These are phyloP conservation scores for Dryas drummondii DNA, from an alignment of 306 rosid species.

Conservation along the genomic window DNA sequence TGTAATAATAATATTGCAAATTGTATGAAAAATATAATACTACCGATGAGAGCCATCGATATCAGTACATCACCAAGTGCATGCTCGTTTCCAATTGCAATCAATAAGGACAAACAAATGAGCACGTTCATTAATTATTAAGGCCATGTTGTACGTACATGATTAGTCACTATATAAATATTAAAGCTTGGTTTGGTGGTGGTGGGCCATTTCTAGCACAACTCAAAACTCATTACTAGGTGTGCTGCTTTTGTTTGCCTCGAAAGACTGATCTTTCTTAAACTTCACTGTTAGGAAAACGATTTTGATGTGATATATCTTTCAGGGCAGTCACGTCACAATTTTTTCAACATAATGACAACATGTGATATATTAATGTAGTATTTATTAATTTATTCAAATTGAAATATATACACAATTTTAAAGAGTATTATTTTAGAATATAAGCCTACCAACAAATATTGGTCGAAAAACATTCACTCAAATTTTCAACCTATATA, in stretches of 20 bases:
- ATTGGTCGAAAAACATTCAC: too few relatives aligned
- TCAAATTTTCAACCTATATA: too few relatives aligned
- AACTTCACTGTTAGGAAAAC: conserved; percentile 23
- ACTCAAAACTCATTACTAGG: conserved; percentile 5
- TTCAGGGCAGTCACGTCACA: too few relatives aligned
- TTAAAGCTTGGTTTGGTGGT: conserved; percentile 41
- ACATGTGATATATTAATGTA: too few relatives aligned
- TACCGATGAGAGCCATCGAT: neutral
- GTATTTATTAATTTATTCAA: too few relatives aligned
- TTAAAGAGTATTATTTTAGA: too few relatives aligned
- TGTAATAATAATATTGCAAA: neutral
- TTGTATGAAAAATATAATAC: neutral
- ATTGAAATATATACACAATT: too few relatives aligned
- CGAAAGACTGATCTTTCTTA: conserved; percentile 5
- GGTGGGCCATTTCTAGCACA: conserved; percentile 48
- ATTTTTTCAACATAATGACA: too few relatives aligned
- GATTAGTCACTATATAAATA: neutral
- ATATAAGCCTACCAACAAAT: too few relatives aligned
- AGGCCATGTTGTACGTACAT: neutral
- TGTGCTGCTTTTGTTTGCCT: neutral
- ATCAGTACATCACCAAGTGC: neutral
- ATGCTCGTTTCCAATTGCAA: neutral
- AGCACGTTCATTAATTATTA: neutral
- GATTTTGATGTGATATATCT: conserved; percentile 32
- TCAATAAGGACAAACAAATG: neutral